These are phyloP conservation scores for Biancaea sappan DNA, from an alignment of 306 rosid species.

Conservation along the genomic window DNA sequence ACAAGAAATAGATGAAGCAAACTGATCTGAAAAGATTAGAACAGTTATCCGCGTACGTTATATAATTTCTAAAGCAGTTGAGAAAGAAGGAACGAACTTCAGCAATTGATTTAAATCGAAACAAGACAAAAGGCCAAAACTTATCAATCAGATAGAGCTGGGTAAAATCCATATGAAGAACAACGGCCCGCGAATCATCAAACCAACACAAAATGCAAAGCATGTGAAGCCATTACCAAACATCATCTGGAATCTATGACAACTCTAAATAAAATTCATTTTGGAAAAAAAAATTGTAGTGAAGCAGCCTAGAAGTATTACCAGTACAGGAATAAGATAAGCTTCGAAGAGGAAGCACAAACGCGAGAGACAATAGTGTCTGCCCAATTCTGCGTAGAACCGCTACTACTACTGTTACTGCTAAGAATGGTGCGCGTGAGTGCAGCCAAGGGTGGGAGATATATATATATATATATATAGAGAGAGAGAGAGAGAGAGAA, in stretches of 20 bases:
- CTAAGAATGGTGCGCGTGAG: too few species aligned
- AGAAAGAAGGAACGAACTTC: not conserved
- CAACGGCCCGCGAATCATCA: not conserved
- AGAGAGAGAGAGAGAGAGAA: not conserved
- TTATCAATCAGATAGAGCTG: not conserved
- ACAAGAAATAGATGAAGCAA: not conserved
- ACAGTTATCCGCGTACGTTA: not conserved
- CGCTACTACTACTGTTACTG: not conserved
- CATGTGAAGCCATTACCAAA: not conserved
- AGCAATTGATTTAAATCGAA: not conserved
- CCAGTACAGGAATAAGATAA: constrained; percentile 26
- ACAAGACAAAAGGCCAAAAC: not conserved
- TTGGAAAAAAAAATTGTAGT: not conserved
- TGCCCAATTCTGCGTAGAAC: not conserved
- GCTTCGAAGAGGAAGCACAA: not conserved
- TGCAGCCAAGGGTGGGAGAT: not conserved
- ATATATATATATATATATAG: too few species aligned
- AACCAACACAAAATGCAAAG: not conserved
- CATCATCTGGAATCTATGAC: not conserved
- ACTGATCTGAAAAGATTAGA: not conserved
- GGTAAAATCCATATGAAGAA: not conserved
- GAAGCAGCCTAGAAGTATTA: constrained; percentile 7
- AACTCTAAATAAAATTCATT: not conserved
- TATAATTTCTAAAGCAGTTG: not conserved
- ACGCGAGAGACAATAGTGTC: not conserved